Evolutionary conservation across 257 asterid species (phyloP).

Genomic region (Pogostemon cablin): DNA sequence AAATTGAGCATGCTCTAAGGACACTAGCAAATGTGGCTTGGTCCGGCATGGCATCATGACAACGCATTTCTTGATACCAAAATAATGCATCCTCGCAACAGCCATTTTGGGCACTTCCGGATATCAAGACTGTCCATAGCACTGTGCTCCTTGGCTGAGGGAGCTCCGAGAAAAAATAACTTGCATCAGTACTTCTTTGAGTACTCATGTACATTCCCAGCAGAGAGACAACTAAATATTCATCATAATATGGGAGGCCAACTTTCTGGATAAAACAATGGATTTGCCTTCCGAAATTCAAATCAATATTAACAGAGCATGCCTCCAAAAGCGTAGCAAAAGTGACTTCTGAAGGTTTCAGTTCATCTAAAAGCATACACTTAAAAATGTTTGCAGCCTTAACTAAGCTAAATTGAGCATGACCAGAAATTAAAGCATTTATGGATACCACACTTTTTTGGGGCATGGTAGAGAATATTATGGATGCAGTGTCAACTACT

Average conservation of each 20-base stretch:
- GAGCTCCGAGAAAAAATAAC: slow-evolving; percentile 70
- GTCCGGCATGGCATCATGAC: slow-evolving; percentile 62
- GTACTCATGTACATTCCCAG: slow-evolving; percentile 73
- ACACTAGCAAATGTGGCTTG: slow-evolving; percentile 91
- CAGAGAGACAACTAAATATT: slow-evolving; percentile 73
- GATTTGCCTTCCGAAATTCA: slow-evolving; percentile 65
- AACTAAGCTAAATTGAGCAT: slow-evolving; percentile 48
- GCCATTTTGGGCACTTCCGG: slow-evolving; percentile 59
- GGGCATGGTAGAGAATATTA: slow-evolving; percentile 66
- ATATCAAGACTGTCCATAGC: slow-evolving; percentile 89
- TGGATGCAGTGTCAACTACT: slow-evolving; percentile 51
- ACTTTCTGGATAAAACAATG: slow-evolving; percentile 67
- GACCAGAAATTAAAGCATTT: slow-evolving; percentile 81
- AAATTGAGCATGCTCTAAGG: slow-evolving; percentile 70
- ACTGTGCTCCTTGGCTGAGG: slow-evolving; percentile 70
- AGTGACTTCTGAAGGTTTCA: slow-evolving; percentile 84
- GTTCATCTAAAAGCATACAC: slow-evolving; percentile 56
- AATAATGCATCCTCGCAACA: slow-evolving; percentile 55
- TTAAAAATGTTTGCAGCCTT: slow-evolving; percentile 52
- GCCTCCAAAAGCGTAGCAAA: slow-evolving; percentile 81
- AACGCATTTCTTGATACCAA: slow-evolving; percentile 73
- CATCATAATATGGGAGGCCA: slow-evolving; percentile 62
- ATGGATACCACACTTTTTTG: slow-evolving; percentile 58
- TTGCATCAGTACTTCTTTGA: slow-evolving; percentile 49
- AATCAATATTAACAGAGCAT: slow-evolving; percentile 40